phyloP scores from a whole-genome alignment of 139 green algal genomes.

The Astrephomene gubernaculifera region DNA sequence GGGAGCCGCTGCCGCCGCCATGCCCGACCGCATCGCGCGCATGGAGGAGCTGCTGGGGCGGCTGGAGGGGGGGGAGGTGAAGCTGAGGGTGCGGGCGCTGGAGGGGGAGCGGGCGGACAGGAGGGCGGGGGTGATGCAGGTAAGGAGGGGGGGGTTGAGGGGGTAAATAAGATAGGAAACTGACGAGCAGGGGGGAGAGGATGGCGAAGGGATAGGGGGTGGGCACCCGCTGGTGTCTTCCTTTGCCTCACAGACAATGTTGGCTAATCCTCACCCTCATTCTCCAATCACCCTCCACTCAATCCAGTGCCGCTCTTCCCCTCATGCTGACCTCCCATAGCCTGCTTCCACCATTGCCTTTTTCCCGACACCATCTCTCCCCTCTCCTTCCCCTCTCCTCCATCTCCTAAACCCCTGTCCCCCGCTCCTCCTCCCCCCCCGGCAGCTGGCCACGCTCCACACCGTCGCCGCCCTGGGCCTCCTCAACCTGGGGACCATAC shows the following conservation, averaged over 20 bases:
- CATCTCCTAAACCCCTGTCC: no score
- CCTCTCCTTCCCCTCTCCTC: not conserved
- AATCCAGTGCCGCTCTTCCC: not conserved
- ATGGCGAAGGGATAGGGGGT: not conserved
- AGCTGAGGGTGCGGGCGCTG: constrained; percentile 78
- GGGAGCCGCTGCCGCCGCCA: constrained; percentile 69
- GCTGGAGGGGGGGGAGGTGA: constrained; percentile 78
- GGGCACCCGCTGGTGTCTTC: no score
- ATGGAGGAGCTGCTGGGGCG: constrained; percentile 71
- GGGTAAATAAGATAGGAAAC: not conserved
- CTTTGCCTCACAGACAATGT: not conserved
- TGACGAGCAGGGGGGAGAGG: not conserved
- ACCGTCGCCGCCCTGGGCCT: constrained; percentile 69
- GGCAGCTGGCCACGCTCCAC: constrained; percentile 72
- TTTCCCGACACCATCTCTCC: not conserved
- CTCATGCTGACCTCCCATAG: not conserved
- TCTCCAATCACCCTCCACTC: not conserved
- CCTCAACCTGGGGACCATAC: constrained; percentile 75
- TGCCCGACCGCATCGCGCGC: constrained; percentile 73
- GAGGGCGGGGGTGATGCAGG: constrained; percentile 67
- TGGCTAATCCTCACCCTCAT: no score
- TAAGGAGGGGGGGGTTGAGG: not conserved
- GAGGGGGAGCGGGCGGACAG: constrained; percentile 80
- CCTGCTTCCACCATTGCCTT: not conserved
- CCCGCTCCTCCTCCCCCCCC: not conserved